phyloP scores from a whole-genome alignment of 1,139 yeast species.

The Martiniozyma asiatica region DNA sequence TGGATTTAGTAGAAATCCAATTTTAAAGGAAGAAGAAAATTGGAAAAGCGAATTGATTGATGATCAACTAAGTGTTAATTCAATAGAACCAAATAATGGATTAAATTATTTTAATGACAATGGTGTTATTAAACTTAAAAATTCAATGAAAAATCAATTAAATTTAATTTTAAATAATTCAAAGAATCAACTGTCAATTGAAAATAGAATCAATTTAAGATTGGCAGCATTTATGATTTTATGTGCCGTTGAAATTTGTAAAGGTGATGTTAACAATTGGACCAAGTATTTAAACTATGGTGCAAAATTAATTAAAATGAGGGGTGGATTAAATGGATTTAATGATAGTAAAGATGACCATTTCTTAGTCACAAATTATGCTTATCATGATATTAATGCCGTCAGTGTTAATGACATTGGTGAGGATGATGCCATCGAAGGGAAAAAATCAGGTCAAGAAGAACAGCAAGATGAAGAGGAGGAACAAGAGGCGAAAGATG shows the following conservation, averaged over 20 bases:
- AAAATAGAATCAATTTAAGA: slow-evolving; percentile 28
- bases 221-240: slow-evolving; percentile 57
- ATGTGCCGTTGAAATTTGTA: slow-evolving; percentile 63
- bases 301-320: slow-evolving; percentile 39
- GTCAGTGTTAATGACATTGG: slow-evolving; percentile 29
- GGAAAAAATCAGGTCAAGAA: too few species aligned
- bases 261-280: slow-evolving; percentile 69
- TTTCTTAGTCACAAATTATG: slow-evolving; percentile 72
- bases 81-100: too few species aligned
- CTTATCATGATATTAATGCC: slow-evolving; percentile 69
- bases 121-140: too few species aligned
- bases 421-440: too few species aligned
- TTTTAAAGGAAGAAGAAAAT: slow-evolving; percentile 14
- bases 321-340: slow-evolving; percentile 45
- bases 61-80: too few species aligned
- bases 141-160: slow-evolving; percentile 5
- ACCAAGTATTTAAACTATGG: slow-evolving; percentile 49
- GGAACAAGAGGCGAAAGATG: too few species aligned
- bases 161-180: too few species aligned
- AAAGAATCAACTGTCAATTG: slow-evolving; percentile 9
- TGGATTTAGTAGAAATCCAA: slow-evolving; percentile 27
- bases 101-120: too few species aligned
- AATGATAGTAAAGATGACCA: slow-evolving; percentile 42
- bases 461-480: too few species aligned
- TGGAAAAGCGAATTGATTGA: slow-evolving; percentile 11